These are phyloP conservation scores for Nelumbo lutea DNA, from an alignment of 164 flowering plant species.

Conservation along the genomic window DNA sequence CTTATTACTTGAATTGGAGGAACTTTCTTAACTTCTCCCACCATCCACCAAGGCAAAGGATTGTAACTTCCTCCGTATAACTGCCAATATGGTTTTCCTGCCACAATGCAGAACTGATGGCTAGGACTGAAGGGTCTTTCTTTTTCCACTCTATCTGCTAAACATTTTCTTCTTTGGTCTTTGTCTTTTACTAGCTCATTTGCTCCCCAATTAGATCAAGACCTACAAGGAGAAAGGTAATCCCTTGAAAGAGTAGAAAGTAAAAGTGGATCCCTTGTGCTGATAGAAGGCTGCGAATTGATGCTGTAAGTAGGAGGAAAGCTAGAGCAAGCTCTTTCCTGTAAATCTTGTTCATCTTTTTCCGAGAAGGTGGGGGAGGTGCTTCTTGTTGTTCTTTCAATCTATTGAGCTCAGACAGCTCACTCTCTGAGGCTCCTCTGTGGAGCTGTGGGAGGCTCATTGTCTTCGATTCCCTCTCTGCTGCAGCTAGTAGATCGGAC, in stretches of 20 bases:
- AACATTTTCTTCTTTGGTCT: neutral
- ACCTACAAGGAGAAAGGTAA: constrained; percentile 81
- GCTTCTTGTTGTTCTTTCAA: constrained; percentile 47
- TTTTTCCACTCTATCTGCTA: neutral
- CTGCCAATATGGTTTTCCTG: neutral
- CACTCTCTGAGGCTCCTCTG: constrained; percentile 66
- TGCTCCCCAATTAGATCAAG: constrained; percentile 89
- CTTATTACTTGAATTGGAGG: constrained; percentile 15
- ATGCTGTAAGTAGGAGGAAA: constrained; percentile 73
- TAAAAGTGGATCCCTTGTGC: constrained; percentile 91
- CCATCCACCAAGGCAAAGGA: constrained; percentile 2
- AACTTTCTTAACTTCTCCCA: constrained; percentile 12
- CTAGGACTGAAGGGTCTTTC: neutral
- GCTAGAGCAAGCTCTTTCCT: constrained; percentile 76
- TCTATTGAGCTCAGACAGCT: constrained; percentile 46
- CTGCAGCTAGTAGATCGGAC: constrained; percentile 56
- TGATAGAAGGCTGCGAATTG: constrained; percentile 68
- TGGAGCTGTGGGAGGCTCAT: constrained; percentile 34
- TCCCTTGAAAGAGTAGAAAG: constrained; percentile 85
- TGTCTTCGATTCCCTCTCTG: constrained; percentile 51
- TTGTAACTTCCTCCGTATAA: neutral
- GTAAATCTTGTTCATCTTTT: constrained; percentile 64
- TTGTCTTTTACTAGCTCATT: constrained; percentile 36
- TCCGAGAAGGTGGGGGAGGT: constrained; percentile 20
- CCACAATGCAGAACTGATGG: neutral